Evolutionary conservation across 2,329 filamentous ascomycete species (phyloP), one percentile per base, ranked within the genome.

Genomic region (Fusarium mangiferae): DNA sequence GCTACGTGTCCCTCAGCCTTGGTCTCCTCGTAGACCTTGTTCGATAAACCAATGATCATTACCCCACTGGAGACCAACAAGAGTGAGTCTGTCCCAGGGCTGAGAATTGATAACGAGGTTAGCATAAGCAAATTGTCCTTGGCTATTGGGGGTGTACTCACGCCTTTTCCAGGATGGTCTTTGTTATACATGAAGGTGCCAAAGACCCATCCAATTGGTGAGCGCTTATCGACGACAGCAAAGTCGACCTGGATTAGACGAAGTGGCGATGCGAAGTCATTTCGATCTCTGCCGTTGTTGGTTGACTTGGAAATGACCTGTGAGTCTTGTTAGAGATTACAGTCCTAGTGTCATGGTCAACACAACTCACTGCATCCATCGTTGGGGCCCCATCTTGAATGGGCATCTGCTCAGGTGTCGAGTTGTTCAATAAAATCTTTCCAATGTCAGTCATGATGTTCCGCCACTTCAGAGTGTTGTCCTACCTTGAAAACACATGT

Each of bases 381-480:
- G 33, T 15, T 4, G 59, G 59, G 9, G 49, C 39, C 0, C 59
- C 59, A 12, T 38, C 49, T 42, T 58, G 52, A 8, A 58, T 58
- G 4, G 39, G 59, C 49, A 62, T 35, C 28, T 62, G 39, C 9
- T 46, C 39, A 2, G 26, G 24, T 6, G 30, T 62, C 1, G 59
- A 56, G 3, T 62, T 39, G 26, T 62, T 62, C 6, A 58, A 2
- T 8, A 62, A 11, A 14, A 58, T 57, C 59, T 58, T 2, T 2
- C 1, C 1, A 18, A 6, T 9, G 13, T 62, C 3, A 54, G 22
- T 10, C 1, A 36, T 20, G 2, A 18, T 28, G 3, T 10, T 28
- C 5, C 8, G 7, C 13, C 1, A 1, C 2, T 12, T 3, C 1
- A 3, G 11, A 4, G 13, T 22, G 3, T 9, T 24, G 1, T 0